Evolutionary conservation across 2,329 filamentous ascomycete species (phyloP), one percentile per base, ranked within the genome.

Genomic region (Ascochyta koolunga): DNA sequence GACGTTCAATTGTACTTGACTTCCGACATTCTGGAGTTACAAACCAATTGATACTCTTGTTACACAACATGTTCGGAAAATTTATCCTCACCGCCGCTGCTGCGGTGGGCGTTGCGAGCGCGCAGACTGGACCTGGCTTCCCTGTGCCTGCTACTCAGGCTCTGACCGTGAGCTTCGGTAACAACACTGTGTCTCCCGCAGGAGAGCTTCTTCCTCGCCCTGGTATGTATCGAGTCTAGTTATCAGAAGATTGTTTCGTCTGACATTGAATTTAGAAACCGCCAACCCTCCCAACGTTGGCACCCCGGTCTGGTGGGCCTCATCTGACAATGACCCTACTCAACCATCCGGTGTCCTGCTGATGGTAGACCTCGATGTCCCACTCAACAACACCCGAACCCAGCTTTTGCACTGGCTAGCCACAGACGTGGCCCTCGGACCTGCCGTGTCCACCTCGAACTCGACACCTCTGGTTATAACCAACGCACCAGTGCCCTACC

Each of bases 331-430:
- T 16, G 38, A 27, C n/a, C n/a, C 50, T 15, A 39, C 16, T n/a
- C 44, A 35, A 19, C 37, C 32, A 19, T 25, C 31, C 10, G 66
- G 50, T 27, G 46, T 73, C 29, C 51, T 73, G 31, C 49, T 70
- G 18, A 64, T 72, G 48, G 57, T 73, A 19, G 70, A 73, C 54
- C 53, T 58, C n/a, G 69, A 73, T 40, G 68, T 71, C 4, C 69
- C 70, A 7, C 55, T 56, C 36, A 67, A 71, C 50, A 58, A 58
- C 45, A 63, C 61, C 3, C 67, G 70, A 49, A 60, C 68, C 10
- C 58, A 66, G 25, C 62, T 68, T 21, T 61, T 73, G 18, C 69
- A 72, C 57, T 73, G 69, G 68, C 56, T 72, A 11, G 66, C 60
- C 18, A 57, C 66, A 22, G 61, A 62, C 49, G 65, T 69, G 25